A percentile compares a stretch with the other conserved stretches of the same genome.
Evolutionary conservation across 208 protist genomes (phyloP).

Genomic region (Borovskyia barvae): DNA sequence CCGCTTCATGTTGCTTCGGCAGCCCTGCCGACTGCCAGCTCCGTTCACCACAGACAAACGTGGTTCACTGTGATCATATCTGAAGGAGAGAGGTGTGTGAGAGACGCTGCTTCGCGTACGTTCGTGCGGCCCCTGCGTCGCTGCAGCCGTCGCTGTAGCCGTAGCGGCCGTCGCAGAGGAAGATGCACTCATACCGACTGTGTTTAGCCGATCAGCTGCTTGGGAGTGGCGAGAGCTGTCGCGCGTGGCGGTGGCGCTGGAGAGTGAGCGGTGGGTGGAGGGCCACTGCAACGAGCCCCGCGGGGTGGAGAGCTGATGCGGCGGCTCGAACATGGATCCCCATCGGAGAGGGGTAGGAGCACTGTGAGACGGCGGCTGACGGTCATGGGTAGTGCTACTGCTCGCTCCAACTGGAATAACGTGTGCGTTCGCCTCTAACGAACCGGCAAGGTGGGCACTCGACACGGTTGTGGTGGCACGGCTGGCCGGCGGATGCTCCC

Average conservation of each 20-base stretch:
- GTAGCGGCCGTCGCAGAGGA: too few species aligned
- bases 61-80: constrained; percentile 10
- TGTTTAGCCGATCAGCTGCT: constrained; percentile 5
- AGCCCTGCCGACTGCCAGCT: neutral
- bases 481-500: neutral
- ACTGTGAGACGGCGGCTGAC: neutral
- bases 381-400: neutral
- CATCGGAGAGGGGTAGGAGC: constrained; percentile 14
- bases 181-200: neutral
- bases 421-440: too few species aligned
- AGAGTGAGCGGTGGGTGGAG: constrained; percentile 37
- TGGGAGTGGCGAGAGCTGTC: constrained; percentile 38
- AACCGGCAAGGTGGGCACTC: constrained; percentile 12
- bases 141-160: too few species aligned
- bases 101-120: constrained; percentile 15
- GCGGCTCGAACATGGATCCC: constrained; percentile 16
- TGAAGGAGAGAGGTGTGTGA: constrained; percentile 20
- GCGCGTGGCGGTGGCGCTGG: constrained; percentile 30
- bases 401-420: too few species aligned
- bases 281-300: constrained; percentile 38
- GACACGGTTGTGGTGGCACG: constrained; percentile 14
- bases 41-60: constrained; percentile 1
- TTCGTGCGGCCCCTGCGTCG: neutral
- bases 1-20: constrained; percentile 1
- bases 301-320: constrained; percentile 19